Evolutionary conservation across 2,329 filamentous ascomycete species (phyloP).

Genomic region (Trichoderma citrinoviride): DNA sequence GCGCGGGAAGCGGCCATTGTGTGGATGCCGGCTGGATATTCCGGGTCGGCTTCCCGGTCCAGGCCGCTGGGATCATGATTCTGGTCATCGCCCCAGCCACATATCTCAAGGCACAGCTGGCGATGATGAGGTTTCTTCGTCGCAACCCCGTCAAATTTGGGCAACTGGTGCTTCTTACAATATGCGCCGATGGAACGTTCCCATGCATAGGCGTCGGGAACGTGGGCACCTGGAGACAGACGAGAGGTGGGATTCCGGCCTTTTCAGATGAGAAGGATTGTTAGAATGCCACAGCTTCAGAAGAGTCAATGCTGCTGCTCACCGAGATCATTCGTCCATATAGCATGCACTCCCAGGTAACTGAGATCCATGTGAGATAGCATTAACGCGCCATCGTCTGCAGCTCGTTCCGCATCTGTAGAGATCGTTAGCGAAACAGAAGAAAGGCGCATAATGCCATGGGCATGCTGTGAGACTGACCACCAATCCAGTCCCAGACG

Average conservation of each 20-base stretch:
- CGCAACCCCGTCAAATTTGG: constrained; percentile 59
- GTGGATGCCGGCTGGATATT: constrained; percentile 54
- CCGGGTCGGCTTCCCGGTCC: constrained; percentile 43
- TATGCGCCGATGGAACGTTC: constrained; percentile 62
- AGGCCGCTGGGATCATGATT: constrained; percentile 44
- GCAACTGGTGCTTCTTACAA: constrained; percentile 60
- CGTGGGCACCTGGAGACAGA: constrained; percentile 43
- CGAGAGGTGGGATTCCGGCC: constrained; percentile 49
- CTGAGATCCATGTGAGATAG: constrained; percentile 66
- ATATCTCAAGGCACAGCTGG: constrained; percentile 72
- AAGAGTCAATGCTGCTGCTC: constrained; percentile 27
- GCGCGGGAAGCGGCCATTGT: constrained; percentile 76
- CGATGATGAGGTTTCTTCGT: constrained; percentile 69
- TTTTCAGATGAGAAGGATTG: constrained; percentile 30
- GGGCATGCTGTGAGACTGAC: constrained; percentile 40
- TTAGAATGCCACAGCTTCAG: not conserved
- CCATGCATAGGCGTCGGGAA: constrained; percentile 54
- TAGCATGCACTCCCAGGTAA: constrained; percentile 69
- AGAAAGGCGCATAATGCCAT: not conserved
- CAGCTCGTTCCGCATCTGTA: constrained; percentile 60
- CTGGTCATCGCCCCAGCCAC: constrained; percentile 64
- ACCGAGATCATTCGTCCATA: constrained; percentile 71
- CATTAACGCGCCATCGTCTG: constrained; percentile 67
- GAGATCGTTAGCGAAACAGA: constrained; percentile 13
- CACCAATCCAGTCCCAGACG: constrained; percentile 73